A percentile compares a stretch with the other conserved stretches of the same genome.
phyloP scores from a whole-genome alignment of 441 rosid genomes.

The Corymbia citriodora region DNA sequence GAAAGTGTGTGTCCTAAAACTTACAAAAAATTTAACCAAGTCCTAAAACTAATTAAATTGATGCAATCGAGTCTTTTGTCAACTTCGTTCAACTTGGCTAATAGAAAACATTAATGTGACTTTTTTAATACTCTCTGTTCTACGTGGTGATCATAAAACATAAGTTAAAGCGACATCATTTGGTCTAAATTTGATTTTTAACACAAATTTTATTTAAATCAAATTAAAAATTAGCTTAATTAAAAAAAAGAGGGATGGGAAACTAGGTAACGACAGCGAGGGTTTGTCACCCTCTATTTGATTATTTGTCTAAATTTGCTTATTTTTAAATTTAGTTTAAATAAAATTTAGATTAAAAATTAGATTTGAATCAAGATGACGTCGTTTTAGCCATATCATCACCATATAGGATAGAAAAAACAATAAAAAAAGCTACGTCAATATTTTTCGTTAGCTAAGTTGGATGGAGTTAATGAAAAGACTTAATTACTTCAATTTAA shows the following conservation, averaged over 20 bases:
- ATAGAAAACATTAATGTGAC: neutral
- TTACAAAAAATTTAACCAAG: too few relatives aligned
- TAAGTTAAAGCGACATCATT: neutral
- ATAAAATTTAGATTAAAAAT: too few relatives aligned
- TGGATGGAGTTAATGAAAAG: neutral
- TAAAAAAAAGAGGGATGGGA: neutral
- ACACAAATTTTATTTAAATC: too few relatives aligned
- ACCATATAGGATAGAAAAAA: neutral
- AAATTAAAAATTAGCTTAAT: neutral
- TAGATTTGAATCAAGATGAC: neutral
- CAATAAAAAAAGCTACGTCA: rapidly evolving
- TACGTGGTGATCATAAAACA: neutral
- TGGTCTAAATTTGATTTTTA: too few relatives aligned
- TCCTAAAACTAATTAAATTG: neutral
- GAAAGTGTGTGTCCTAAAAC: neutral
- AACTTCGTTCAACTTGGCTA: neutral
- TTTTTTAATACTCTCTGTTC: neutral
- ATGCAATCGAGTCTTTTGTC: neutral
- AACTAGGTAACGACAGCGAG: neutral
- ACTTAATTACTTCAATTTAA: too few relatives aligned
- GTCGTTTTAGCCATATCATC: neutral
- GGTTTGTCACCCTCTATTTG: too few relatives aligned
- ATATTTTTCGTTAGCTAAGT: neutral
- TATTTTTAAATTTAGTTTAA: too few relatives aligned
- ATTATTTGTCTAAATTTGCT: neutral